Evolutionary conservation across 257 asterid species (phyloP), one percentile per base, ranked within the genome.

Genomic region (Coffea canephora): DNA sequence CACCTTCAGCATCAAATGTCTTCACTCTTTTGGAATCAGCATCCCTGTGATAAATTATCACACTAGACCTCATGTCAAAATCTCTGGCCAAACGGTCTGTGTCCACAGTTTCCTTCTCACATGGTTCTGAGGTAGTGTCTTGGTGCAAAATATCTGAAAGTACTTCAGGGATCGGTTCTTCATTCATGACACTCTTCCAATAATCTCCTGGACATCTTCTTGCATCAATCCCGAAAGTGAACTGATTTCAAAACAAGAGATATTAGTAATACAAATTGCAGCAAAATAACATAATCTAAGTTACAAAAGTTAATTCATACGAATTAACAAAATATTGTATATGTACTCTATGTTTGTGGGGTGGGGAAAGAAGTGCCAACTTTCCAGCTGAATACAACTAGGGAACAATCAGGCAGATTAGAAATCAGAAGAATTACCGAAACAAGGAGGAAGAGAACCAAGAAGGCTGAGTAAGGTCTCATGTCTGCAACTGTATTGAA

Each of bases 101-200:
- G 15, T 67, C 45, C 8, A 41, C 25, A 45, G 36, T 41, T 27
- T 48, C 0, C 27, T 64, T 23, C 34, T 41, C 50, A 10, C 39
- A 36, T 50, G 83, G 43, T 23, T 83, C 79, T 52, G 79, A 62
- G 5, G 62, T 1, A 18, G 55, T 36, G 10, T 27, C 81, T 43
- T 65, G 73, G 77, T 67, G 71, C 18, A 90, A 62, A 77, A 90
- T 89, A 55, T 87, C 91, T 7, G 68, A 45, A 62, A 93, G 88
- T 57, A 88, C 91, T 84, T 86, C 82, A 49, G 98, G 97, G 89
- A 93, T 90, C 0, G 85, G 83, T 77, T 88, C 89, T 65, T 82
- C 89, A 15, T 86, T 85, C 96, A 91, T 92, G 36, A 79, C 55
- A 41, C 46, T 77, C 82, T 88, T 91, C 98, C 97, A 94, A 19